Evolutionary conservation across 164 flowering plant species (phyloP), one percentile per base, ranked within the genome.

Genomic region (Amborella trichopoda): DNA sequence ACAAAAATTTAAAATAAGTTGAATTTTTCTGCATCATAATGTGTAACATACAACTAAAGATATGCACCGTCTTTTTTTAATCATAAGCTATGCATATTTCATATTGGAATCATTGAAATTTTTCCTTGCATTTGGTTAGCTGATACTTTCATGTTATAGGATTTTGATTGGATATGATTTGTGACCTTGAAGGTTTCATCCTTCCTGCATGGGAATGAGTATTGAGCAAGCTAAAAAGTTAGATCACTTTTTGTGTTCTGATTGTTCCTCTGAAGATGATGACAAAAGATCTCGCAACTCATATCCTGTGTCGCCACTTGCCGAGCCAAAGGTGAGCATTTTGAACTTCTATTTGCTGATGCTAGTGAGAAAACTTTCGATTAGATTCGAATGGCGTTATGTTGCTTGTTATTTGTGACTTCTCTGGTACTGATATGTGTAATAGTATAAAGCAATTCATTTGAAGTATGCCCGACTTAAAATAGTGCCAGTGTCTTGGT

Each of bases 181-280:
- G n/a, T 2, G 20, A 38, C 23, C 24, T 50, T 36, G 17, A 56
- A 82, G 93, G 93, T 82, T 75, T 59, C 93, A 82, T 64, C 93
- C 93, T 56, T 66, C 77, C 54, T 82, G 93, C 56, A 69, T 82
- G 63, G 76, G 65, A 44, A 73, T 77, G 82, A 77, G 67, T 16
- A 73, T 77, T 37, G 87, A 77, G 38, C 73, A 71, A 40, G 81
- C 86, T 20, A 79, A 74, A 45, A 72, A 62, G 48, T 43, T 75
- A 16, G 93, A 79, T 2, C 73, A 59, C 60, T 82, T 79, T 49
- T 30, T 73, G 13, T 82, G 93, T 53, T 49, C 77, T 58, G 87
- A 77, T 36, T 82, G 93, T 53, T 55, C 69, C 24, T 56, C 82
- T 34, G 75, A 72, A 1, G 81, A 64, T 25, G 83, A 73, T 44